A percentile compares a stretch with the other conserved stretches of the same genome.
Conservation (phyloP, 192 early-diverging fungal genomes). For the Coemansia sp. region DNA sequence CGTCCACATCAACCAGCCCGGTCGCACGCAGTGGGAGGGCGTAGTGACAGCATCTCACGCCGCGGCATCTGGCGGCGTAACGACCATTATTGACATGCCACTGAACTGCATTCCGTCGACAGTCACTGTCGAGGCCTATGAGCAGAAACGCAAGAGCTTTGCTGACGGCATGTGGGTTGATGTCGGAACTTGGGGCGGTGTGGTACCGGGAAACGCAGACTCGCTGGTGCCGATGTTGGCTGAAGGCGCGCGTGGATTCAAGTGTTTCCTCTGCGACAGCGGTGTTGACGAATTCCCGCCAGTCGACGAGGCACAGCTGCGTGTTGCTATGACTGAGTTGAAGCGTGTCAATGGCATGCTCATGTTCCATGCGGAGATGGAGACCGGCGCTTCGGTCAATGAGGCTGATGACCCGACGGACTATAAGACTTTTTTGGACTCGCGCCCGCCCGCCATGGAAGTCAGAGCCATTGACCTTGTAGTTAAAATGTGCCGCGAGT, state of each 20-base stretch:
- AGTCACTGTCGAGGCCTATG: conserved; percentile 66
- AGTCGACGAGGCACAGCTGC: conserved; percentile 68
- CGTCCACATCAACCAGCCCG: conserved; percentile 84
- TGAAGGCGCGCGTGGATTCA: conserved; percentile 75
- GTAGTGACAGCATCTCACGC: conserved; percentile 77
- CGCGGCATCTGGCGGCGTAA: conserved; percentile 81
- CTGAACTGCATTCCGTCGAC: conserved; percentile 87
- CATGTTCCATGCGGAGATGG: conserved; percentile 82
- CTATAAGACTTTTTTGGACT: conserved; percentile 68
- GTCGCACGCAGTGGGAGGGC: conserved; percentile 84
- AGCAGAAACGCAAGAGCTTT: conserved; percentile 67
- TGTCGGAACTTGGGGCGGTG: conserved; percentile 77
- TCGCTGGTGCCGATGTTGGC: conserved; percentile 67
- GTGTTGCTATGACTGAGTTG: conserved; percentile 66
- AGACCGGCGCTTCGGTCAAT: conserved; percentile 34
- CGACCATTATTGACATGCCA: conserved; percentile 82
- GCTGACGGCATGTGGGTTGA: conserved; percentile 73
- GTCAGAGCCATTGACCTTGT: conserved; percentile 73
- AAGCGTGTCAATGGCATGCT: conserved; percentile 59
- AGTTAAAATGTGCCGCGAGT: conserved; percentile 67
- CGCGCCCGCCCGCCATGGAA: conserved; percentile 72
- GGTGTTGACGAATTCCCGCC: conserved; percentile 85
- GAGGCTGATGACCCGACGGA: conserved; percentile 56
- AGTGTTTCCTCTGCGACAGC: conserved; percentile 82
- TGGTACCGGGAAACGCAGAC: conserved; percentile 71